These are phyloP conservation scores for Solanum hybrid DNA, from an alignment of 305 asterid species.

Conservation along the genomic window DNA sequence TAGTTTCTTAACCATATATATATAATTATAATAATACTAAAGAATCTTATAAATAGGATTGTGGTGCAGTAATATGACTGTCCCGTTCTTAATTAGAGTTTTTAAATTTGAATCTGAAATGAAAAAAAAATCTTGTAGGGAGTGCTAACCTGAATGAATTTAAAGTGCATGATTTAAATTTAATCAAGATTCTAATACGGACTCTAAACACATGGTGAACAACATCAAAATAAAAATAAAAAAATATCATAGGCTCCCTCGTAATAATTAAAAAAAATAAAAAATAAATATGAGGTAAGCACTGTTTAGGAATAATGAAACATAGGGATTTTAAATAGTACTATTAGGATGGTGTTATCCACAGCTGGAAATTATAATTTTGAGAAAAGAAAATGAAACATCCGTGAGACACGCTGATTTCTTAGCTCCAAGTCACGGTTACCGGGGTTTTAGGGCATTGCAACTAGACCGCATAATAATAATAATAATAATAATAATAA, in stretches of 20 bases:
- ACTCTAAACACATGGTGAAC: too few species aligned
- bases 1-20: not conserved
- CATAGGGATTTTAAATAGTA: not conserved
- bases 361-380: not conserved
- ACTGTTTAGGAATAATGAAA: not conserved
- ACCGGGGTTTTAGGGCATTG: constrained; percentile 10
- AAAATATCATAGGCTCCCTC: not conserved
- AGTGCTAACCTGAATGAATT: not conserved
- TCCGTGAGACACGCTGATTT: constrained; percentile 13
- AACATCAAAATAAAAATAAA: too few species aligned
- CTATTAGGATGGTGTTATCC: not conserved
- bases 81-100: accelerated
- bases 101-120: too few species aligned
- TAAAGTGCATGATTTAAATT: too few species aligned
- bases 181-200: too few species aligned
- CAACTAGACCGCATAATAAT: constrained; percentile 2
- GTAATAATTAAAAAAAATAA: too few species aligned
- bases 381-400: not conserved
- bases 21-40: too few species aligned
- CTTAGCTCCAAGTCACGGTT: not conserved
- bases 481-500: not conserved
- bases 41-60: too few species aligned
- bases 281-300: not conserved
- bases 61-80: too few species aligned
- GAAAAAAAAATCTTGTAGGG: too few species aligned